Evolutionary conservation across 768 basidiomycete species (phyloP), one percentile per base, ranked within the genome.

Genomic region (Astraeus odoratus): DNA sequence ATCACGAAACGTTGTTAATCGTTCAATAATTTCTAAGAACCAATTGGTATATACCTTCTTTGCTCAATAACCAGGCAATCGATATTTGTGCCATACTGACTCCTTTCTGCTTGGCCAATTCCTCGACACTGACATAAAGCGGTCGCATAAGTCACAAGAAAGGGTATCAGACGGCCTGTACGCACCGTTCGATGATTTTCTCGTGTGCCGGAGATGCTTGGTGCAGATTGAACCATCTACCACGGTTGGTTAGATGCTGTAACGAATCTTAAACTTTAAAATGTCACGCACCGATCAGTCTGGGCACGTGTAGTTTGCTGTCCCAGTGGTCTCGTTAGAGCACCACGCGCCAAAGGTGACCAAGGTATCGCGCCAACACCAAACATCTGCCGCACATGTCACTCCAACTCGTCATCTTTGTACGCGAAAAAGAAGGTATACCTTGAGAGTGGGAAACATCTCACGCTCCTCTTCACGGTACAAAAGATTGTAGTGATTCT

Each of bases 391-490:
- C 30, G 3, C n/a, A n/a, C n/a, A n/a, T n/a, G n/a, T n/a, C n/a
- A n/a, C n/a, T n/a, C n/a, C n/a, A n/a, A n/a, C n/a, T n/a, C n/a
- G n/a, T n/a, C n/a, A n/a, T n/a, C n/a, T n/a, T n/a, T n/a, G n/a
- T n/a, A n/a, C n/a, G n/a, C n/a, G n/a, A n/a, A n/a, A n/a, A n/a
- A n/a, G n/a, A n/a, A n/a, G n/a, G n/a, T n/a, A 31, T 9, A 12
- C 10, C 53, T 72, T 61, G 34, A 73, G 59, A 3, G 65, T 66
- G n/a, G 80, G 79, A 51, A 78, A 72, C 74, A 77, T 75, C 54
- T 76, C 75, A 20, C 63, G 68, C 54, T 78, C 80, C 56, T 82
- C 80, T 56, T 81, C 80, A 34, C 78, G 72, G 54, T 81, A 81
- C 29, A 77, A 36, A 5, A 78, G 66, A 46, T 57, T 72, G 55